Evolutionary conservation across 768 basidiomycete species (phyloP).

Genomic region (Amanita rimosa): DNA sequence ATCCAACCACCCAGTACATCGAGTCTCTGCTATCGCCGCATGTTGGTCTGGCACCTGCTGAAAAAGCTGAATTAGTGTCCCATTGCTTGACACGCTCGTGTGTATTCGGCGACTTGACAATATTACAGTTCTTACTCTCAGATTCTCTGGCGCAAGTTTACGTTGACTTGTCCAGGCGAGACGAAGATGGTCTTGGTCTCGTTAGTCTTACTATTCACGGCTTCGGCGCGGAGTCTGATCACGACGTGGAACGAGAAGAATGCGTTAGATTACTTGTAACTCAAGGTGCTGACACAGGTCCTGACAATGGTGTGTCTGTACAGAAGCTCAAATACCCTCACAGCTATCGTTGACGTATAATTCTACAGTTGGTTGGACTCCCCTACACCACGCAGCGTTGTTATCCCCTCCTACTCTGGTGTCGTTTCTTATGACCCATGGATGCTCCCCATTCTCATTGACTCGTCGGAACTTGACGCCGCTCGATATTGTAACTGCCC

Average conservation of each 20-base stretch:
- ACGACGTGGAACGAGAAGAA: conserved; percentile 86
- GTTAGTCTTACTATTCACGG: conserved; percentile 72
- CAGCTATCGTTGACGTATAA: conserved; percentile 1
- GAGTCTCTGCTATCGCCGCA: conserved; percentile 50
- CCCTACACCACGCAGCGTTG: conserved; percentile 86
- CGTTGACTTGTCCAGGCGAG: conserved; percentile 58
- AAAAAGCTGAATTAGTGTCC: conserved; percentile 58
- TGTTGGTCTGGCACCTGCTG: conserved; percentile 55
- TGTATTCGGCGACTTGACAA: conserved; percentile 62
- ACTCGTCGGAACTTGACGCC: conserved; percentile 78
- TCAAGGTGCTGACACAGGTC: conserved; percentile 61
- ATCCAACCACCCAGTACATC: conserved; percentile 58
- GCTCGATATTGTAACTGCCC: conserved; percentile 81
- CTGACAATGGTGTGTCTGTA: conserved; percentile 56
- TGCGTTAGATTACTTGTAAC: conserved; percentile 70
- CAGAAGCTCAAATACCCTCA: neutral
- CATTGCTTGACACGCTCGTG: conserved; percentile 72
- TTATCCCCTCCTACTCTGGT: conserved; percentile 84
- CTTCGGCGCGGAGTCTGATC: conserved; percentile 71
- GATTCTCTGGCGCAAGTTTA: conserved; percentile 56
- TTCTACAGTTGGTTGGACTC: conserved; percentile 80
- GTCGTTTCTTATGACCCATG: conserved; percentile 87
- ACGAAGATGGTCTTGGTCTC: conserved; percentile 80
- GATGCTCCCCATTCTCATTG: conserved; percentile 69
- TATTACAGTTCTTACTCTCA: conserved; percentile 61